Evolutionary conservation across 805 yeast genomes (phyloP).

Genomic region (Yarrowia yakushimensis): DNA sequence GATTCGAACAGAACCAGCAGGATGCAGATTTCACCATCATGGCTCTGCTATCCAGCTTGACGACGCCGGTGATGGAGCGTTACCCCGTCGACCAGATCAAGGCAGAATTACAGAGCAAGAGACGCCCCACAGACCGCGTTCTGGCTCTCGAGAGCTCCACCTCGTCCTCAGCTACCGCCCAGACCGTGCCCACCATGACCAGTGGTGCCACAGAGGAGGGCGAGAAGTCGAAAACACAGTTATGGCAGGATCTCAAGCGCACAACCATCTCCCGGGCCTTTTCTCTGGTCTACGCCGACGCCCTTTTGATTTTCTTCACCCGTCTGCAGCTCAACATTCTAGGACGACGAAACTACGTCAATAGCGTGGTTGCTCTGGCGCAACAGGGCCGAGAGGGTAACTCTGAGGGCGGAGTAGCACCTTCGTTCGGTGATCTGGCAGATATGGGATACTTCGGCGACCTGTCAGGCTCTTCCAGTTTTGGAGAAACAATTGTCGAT

Average conservation of each 20-base stretch:
- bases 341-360: constrained; percentile 81
- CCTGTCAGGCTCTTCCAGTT: not conserved
- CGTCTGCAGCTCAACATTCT: constrained; percentile 82
- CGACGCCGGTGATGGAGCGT: constrained; percentile 56
- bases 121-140: constrained; percentile 34
- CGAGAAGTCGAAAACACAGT: constrained; percentile 53
- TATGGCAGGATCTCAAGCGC: constrained; percentile 81
- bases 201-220: constrained; percentile 27
- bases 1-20: constrained; percentile 88
- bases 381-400: constrained; percentile 36
- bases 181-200: constrained; percentile 11
- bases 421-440: constrained; percentile 17
- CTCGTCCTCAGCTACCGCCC: constrained; percentile 22
- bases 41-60: constrained; percentile 74
- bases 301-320: constrained; percentile 71
- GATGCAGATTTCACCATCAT: constrained; percentile 82
- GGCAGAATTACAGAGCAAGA: constrained; percentile 60
- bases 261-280: constrained; percentile 70
- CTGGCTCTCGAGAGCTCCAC: constrained; percentile 26
- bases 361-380: constrained; percentile 70
- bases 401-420: constrained; percentile 29
- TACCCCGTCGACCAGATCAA: constrained; percentile 74
- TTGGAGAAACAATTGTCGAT: constrained; percentile 26
- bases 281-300: constrained; percentile 63
- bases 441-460: constrained; percentile 21